Evolutionary conservation across 1,139 yeast species (phyloP), one percentile per base, ranked within the genome.

Genomic region (Lizanozyma gosingica): DNA sequence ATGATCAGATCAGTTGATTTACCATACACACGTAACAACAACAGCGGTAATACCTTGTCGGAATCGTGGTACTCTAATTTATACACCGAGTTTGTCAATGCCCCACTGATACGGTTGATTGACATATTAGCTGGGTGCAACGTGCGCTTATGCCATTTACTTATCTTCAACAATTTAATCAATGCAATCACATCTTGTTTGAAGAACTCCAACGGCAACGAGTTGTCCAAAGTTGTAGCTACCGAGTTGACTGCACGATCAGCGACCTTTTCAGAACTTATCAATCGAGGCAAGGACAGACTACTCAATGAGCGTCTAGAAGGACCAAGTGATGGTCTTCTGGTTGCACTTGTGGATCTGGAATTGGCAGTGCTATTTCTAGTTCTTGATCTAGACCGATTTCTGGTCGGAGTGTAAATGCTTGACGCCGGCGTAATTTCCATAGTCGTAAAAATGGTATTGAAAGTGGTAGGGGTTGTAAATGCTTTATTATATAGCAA

Each of bases 41-140:
- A 63, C 43, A 63, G 59, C 40, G 62, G 84, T 34, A 63, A 57
- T 27, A 47, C 59, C 15, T 48, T 49, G 8, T 45, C 43, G 37
- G 51, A 43, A 46, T 66, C 67, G 42, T 48, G 52, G 45, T 67
- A 74, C 41, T 71, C 70, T 4, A 88, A 73, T 50, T 80, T 78
- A 59, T 84, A 88, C 41, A 92, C 85, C 22, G 94, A 83, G 57
- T 92, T 92, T 18, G 98, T 92, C 57, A 92, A 71, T 0, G 98
- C 98, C 11, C 98, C 97, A 22, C 86, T 78, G 40, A 92, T 85
- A 49, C 96, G 72, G 15, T 60, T 62, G 41, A 90, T 54, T 43
- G 71, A 71, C 17, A 82, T 59, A 17, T 67, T 67, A 17, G 56
- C 41, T 39, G 67, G 60, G 15, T 37, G 37, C 9, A 44, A 44